Base-by-base conservation (phyloP, 352 stramenopile genomes). In the Phytophthora citricola region DNA sequence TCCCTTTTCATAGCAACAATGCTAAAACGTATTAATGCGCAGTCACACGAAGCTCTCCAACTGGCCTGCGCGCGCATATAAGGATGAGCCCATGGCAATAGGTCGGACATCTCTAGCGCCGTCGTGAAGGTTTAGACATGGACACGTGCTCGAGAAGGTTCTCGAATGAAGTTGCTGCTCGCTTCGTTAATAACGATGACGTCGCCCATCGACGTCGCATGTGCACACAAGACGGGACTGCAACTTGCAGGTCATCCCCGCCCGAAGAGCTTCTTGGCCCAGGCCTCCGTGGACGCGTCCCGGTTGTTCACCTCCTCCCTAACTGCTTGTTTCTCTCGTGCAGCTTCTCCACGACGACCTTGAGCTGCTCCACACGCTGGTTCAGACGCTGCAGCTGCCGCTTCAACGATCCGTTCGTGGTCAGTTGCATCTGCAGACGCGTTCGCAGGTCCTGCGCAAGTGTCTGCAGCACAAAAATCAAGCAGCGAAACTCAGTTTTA, bases 241-340 rank as follows among this genome's bases (percentile, higher is more conserved):
- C 6, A 49, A 34, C 22, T 20, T 50, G 15, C 27, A 24, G 2
- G 48, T 26, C 26, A 57, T 31, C 36, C 24, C 29, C 41, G 20
- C 0, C 48, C 36, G 26, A 74, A 74, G 51, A 74, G 54, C 32
- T 65, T 66, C 15, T 61, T 69, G 34, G 66, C 60, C 66, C 60
- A 74, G 10, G 60, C 60, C 40, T 73, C 66, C 0, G 66, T 73
- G 27, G 59, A 65, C 43, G 47, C 59, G 34, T 73, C 59, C 17
- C 66, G 59, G n/a, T 52, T 41, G 39, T 63, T 60, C 15, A 56
- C 43, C 32, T 83, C 71, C 20, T 83, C 14, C 47, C 40, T n/a
- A 69, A 55, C 60, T 76, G 59, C 36, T 78, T 53, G 39, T 71
- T 76, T 39, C 78, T 63, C 14, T 15, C 50, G 43, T 66, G 62